Evolutionary conservation across 192 early-diverging fungal genomes (phyloP), one percentile per base, ranked within the genome.

Genomic region (Spizellomyces sp.): DNA sequence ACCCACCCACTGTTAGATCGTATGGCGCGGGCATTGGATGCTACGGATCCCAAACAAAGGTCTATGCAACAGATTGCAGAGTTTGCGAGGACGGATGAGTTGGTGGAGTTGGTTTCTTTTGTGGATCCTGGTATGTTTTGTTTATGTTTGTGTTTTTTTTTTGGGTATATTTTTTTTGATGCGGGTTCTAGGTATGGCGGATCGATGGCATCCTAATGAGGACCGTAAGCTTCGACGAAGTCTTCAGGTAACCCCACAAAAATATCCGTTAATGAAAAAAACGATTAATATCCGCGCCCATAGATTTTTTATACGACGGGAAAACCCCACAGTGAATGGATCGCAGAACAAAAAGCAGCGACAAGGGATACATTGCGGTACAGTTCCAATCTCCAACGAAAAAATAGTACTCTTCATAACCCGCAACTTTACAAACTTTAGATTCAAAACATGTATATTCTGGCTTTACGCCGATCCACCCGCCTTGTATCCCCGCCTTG

Each of bases 151-250:
- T 41, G 9, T 9, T 6, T 61, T 61, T 14, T 61, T 41, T 14
- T 41, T 4, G 17, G 17, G 17, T 54, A 5, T 9, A 19, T 61
- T 14, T 4, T 22, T 61, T 36, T 15, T 61, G 15, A 61, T 14
- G 36, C 14, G 22, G 17, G 42, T 42, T 2, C 86, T 86, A 52
- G 87, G 86, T 21, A 56, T 67, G 66, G 70, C 61, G 8, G 62
- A 72, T n/a, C 15, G 62, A 27, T 96, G 97, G 95, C 96, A 98
- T 76, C 85, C 89, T 4, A 91, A 92, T 64, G 93, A 98, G 71
- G 83, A 85, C 58, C 78, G 97, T 56, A 97, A 92, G 64, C 88
- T 96, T n/a, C 79, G 90, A 9, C 83, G 95, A 41, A 93, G 91
- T 56, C 75, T 99, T 19, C 86, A 97, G 80, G 93, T 98, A 27